Base-by-base conservation (phyloP, 2,329 filamentous ascomycete species). In the Seiridium unicorne region DNA sequence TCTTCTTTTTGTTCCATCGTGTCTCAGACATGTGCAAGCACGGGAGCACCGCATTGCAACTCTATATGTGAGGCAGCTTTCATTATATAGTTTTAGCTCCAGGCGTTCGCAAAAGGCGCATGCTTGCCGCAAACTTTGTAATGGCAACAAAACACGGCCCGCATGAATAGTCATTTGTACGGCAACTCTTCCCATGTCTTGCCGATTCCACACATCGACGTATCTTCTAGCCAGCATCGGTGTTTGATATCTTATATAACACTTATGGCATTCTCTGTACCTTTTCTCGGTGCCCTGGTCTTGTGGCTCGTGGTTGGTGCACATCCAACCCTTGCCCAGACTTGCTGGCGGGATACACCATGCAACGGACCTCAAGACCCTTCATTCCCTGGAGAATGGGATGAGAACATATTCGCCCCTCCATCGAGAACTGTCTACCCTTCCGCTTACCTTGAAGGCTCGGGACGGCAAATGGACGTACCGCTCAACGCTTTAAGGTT, bases 371-470 rank as follows among this genome's bases (percentile, higher is more conserved):
- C 83, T 3, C 68, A 69, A 8, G 69, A 78, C 5, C 69, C 80
- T 5, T 77, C 84, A 0, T 88, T 88, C 62, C 76, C 78, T 2
- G 85, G 85, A 1, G 71, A 72, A 13, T 88, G 86, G 85, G 81
- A 88, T 38, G 69, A 76, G 1, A 82, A 85, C 64, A 87, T 84
- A 54, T 86, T 80, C 64, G 80, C 85, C 1, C 84, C 85, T 0
- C 59, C 73, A 5, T 81, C 81, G 2, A 76, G 86, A 42, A 81
- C 70, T 4, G 76, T 86, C 3, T 66, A 69, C 3, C 85, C 85
- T 1, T 70, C 70, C 48, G 76, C 71, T 13, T 73, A 80, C 26
- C 73, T 82, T 58, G 57, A 64, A 34, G 44, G 67, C 2, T 58
- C 44, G 7, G 63, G 49, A 11, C 63, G 63, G 44, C 36, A 61